A percentile compares a stretch with the other conserved stretches of the same genome.
These are phyloP conservation scores for Zygnema cylindricum DNA, from an alignment of 139 green algal species.

Conservation along the genomic window DNA sequence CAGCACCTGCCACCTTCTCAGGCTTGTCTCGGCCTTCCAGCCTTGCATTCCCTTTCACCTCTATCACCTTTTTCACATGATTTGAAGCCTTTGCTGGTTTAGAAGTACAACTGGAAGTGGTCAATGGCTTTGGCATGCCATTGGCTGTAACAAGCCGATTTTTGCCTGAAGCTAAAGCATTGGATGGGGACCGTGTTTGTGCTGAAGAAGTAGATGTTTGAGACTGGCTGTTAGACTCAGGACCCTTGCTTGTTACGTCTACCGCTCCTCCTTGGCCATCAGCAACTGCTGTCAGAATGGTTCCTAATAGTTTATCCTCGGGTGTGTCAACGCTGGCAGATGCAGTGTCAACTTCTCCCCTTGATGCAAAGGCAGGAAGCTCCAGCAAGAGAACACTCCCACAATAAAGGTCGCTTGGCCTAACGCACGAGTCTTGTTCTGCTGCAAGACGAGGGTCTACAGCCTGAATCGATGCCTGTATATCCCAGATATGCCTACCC, in stretches of 20 bases:
- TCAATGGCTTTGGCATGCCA: background rate
- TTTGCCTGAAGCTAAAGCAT: background rate
- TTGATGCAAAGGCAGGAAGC: background rate
- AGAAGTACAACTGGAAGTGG: background rate
- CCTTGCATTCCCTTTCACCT: background rate
- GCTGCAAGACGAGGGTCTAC: background rate
- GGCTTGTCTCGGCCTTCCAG: background rate
- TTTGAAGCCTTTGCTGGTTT: background rate
- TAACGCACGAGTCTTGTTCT: too few species aligned
- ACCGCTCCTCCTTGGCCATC: too few species aligned
- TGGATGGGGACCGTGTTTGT: background rate
- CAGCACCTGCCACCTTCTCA: background rate
- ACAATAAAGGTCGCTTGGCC: too few species aligned
- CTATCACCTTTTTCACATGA: background rate
- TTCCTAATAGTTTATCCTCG: too few species aligned
- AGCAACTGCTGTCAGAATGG: too few species aligned
- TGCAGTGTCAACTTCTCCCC: background rate
- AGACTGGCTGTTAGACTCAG: background rate
- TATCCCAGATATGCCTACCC: conserved; percentile 3
- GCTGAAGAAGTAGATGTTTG: background rate
- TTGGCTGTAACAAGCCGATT: background rate
- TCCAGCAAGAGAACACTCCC: background rate
- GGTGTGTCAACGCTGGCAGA: too few species aligned
- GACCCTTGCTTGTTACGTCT: background rate
- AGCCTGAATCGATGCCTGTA: background rate